Evolutionary conservation across 2,329 filamentous ascomycete species (phyloP), one percentile per base, ranked within the genome.

Genomic region (Ophiostoma montium): DNA sequence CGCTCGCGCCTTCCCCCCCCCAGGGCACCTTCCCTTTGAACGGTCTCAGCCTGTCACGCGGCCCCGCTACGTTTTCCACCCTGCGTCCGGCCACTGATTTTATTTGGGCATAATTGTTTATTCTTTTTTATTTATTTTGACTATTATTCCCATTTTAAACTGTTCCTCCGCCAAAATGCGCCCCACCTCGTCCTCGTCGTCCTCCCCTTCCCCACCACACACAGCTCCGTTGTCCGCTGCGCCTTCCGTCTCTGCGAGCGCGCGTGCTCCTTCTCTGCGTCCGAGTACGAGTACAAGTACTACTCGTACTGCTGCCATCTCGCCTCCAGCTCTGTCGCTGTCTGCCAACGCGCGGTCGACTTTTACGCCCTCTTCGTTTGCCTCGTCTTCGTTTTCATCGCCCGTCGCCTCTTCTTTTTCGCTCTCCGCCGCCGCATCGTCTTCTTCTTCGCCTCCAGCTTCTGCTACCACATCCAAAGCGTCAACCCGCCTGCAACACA

Each of bases 401-500:
- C 27, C 38, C 12, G 30, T 35, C 13, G 30, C 41, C 6, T 27
- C 43, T 15, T 46, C 50, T 1, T 39, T 31, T 5, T 39, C 39
- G 5, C 19, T 35, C 8, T 36, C 36, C 4, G 35, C 48, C 3
- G 21, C 48, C 3, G 35, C 54, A 35, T 50, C 56, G 54, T 41
- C 45, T 2, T 35, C 49, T 7, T 47, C 46, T 15, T 32, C 48
- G 1, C 23, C 44, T 1, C 15, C 48, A 1, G 5, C 52, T 6
- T 21, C 46, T 9, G 3, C 48, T 5, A 45, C 52, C 27, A 8
- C 23, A 27, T 50, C 52, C 13, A 33, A 51, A 33, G 19, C 50
- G 1, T 61, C 62, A 56, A 67, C 66, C 57, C 69, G 77, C 64
- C 66, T 82, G 52, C 70, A 74, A 58, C 80, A 70, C 60, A 75